Evolutionary conservation across 177 flowering plant genomes (phyloP), one percentile per base, ranked within the genome.

Genomic region (Tripterygium wilfordii): DNA sequence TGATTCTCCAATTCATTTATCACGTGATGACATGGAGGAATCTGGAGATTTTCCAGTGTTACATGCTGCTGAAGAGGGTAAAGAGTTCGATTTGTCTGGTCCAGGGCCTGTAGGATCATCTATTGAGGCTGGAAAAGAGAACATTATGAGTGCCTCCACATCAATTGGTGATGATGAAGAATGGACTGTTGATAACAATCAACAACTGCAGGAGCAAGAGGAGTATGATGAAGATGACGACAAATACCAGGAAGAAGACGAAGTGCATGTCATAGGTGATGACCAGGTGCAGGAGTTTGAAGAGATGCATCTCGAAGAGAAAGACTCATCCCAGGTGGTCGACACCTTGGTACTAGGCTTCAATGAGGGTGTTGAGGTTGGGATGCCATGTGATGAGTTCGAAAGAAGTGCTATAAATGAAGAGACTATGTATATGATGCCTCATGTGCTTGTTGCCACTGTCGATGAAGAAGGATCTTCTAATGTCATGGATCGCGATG

Each of bases 191-290:
- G 83, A 80, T n/a, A 66, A 74, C 49, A 60, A 68, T 66, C 75
- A 68, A 45, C 74, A 56, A 23, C 42, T 86, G 65, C 94, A 79
- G 61, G 81, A 77, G 64, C 98, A 86, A 64, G 96, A 83, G 62
- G 98, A 80, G 51, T 91, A 88, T 69, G 98, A 91, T 54, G 92
- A 88, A 58, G 92, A 78, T 57, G 92, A 69, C 43, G 83, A 80
- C 49, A 82, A 74, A 21, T 88, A 82, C 53, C 65, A 66, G 49
- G 96, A 85, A 58, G 98, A 82, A 58, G 95, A 84, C 65, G 95
- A 88, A 63, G 72, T 73, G 40, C 92, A 73, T 57, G 95, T 71
- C 43, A 88, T 63, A 28, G 76, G 76, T 53, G 85, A 76, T 57
- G 83, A 67, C 37, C 65, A 81, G 43, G 42, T 59, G 42, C 67